phyloP scores from a whole-genome alignment of 2,329 filamentous ascomycete species.

The Orbilia ellipsospora region DNA sequence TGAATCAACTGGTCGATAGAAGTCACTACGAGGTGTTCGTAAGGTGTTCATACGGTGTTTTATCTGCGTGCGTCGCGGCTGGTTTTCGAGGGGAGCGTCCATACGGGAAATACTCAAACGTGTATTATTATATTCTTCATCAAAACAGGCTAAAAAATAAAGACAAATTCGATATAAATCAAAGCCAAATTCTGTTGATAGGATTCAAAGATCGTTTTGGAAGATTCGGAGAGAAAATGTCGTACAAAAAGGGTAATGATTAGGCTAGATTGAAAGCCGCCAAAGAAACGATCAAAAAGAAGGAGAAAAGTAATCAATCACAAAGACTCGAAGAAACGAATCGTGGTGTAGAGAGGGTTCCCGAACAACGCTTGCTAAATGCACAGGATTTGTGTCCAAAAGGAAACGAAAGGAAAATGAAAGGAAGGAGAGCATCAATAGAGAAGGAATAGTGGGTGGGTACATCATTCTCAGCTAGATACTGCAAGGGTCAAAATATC shows the following conservation, averaged over 20 bases:
- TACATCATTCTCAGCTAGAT: background rate
- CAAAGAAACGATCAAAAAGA: constrained; percentile 12
- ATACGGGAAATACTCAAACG: constrained; percentile 5
- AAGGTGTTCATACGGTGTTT: no score
- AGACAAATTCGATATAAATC: constrained; percentile 12
- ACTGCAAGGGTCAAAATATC: no score
- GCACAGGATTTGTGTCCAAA: constrained; percentile 38
- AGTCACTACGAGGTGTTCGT: no score
- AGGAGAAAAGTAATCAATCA: constrained; percentile 8
- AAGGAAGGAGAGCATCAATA: constrained; percentile 16
- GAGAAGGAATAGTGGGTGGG: constrained; percentile 5
- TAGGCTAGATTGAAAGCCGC: constrained; percentile 25
- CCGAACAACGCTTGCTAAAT: constrained; percentile 55
- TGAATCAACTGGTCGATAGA: no score
- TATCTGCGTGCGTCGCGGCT: no score
- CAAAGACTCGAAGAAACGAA: constrained; percentile 6
- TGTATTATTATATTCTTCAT: constrained; percentile 53
- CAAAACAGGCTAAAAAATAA: constrained; percentile 16
- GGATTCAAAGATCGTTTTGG: constrained; percentile 14
- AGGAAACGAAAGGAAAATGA: constrained; percentile 14
- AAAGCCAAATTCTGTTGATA: constrained; percentile 16
- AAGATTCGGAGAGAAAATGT: constrained; percentile 9
- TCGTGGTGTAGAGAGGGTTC: constrained; percentile 29
- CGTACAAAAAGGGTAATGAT: background rate
- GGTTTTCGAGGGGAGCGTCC: no score